phyloP scores from a whole-genome alignment of 352 stramenopile genomes.

The Pythium pyrilobum region DNA sequence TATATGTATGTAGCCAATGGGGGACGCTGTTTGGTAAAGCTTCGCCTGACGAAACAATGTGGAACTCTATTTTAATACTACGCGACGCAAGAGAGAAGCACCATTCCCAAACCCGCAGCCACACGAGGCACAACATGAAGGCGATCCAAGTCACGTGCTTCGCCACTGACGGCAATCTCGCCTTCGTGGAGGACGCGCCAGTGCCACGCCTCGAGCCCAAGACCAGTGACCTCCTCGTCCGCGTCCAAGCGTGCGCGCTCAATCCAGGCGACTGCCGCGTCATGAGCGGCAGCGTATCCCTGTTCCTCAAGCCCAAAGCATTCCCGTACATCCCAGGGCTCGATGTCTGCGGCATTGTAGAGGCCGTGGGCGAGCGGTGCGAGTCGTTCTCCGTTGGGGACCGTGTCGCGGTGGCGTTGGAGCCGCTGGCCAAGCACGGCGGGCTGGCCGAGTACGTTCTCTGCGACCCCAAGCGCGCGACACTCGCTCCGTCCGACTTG shows the following conservation, averaged over 20 bases:
- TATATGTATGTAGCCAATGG: constrained; percentile 17
- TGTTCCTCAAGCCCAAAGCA: constrained; percentile 32
- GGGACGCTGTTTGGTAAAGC: constrained; percentile 15
- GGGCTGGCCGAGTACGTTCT: constrained; percentile 32
- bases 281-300: constrained; percentile 29
- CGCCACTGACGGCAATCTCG: constrained; percentile 21
- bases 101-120: background rate
- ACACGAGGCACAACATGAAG: constrained; percentile 22
- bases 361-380: constrained; percentile 24
- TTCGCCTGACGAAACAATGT: constrained; percentile 12
- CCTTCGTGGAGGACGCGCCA: constrained; percentile 15
- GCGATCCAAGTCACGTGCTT: constrained; percentile 34
- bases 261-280: constrained; percentile 32
- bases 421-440: constrained; percentile 16
- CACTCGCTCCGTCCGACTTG: constrained; percentile 18
- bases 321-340: constrained; percentile 40
- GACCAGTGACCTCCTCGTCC: constrained; percentile 25
- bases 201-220: constrained; percentile 14
- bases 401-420: constrained; percentile 24
- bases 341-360: constrained; percentile 38
- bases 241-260: constrained; percentile 26
- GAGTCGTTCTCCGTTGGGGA: constrained; percentile 26
- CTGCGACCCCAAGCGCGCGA: constrained; percentile 16
- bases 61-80: background rate
- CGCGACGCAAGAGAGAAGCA: background rate